Evolutionary conservation across 1,139 yeast genomes (phyloP).

Genomic region (Sugiyamaella pinicola): DNA sequence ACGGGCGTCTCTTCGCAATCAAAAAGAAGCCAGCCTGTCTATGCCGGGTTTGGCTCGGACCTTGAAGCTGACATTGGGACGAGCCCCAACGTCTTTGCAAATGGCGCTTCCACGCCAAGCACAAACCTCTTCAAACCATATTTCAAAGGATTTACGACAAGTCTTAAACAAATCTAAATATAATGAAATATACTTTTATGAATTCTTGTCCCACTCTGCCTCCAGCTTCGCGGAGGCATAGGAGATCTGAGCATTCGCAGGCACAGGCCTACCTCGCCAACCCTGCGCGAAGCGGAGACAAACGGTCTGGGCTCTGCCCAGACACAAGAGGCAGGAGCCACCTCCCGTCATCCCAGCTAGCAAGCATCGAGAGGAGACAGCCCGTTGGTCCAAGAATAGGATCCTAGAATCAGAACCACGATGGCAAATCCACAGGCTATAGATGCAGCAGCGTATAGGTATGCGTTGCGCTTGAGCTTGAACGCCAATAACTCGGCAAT

Average conservation of each 20-base stretch:
- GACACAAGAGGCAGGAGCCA: too few species aligned
- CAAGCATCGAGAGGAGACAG: slow-evolving; percentile 26
- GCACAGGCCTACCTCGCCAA: too few species aligned
- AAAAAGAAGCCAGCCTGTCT: not conserved
- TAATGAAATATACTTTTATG: slow-evolving; percentile 11
- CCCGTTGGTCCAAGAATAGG: slow-evolving; percentile 54
- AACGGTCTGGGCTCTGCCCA: not conserved
- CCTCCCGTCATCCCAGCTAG: too few species aligned
- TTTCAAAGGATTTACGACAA: slow-evolving; percentile 19
- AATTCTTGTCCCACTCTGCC: not conserved
- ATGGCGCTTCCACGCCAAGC: slow-evolving; percentile 5
- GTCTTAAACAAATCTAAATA: slow-evolving; percentile 6
- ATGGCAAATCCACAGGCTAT: slow-evolving; percentile 43
- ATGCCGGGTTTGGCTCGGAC: slow-evolving; percentile 9
- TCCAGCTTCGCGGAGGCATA: too few species aligned
- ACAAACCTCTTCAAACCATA: slow-evolving; percentile 15
- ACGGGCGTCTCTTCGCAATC: not conserved
- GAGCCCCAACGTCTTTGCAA: not conserved
- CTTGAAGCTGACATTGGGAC: slow-evolving; percentile 12
- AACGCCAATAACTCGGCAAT: slow-evolving; percentile 62
- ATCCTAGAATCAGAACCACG: slow-evolving; percentile 50
- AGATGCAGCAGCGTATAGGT: slow-evolving; percentile 47
- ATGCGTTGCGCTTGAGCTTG: slow-evolving; percentile 38
- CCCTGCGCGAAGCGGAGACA: too few species aligned
- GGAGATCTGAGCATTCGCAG: too few species aligned